phyloP scores from a whole-genome alignment of 306 rosid genomes.

The Castanea mollissima region DNA sequence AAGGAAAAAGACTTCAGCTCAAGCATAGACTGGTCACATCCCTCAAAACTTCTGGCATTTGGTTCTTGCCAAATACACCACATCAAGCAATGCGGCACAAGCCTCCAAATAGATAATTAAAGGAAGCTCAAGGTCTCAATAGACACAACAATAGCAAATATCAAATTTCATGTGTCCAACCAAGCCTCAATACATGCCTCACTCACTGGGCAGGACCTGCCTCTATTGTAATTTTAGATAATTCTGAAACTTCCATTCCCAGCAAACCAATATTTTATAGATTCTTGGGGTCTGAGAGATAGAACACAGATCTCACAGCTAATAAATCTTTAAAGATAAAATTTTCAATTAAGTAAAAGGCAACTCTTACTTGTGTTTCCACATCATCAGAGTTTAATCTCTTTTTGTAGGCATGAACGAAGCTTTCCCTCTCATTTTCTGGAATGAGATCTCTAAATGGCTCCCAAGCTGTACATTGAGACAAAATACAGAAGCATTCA shows the following conservation, averaged over 20 bases:
- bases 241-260: slow-evolving; percentile 16
- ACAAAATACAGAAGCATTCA: slow-evolving; percentile 25
- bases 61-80: too few relatives aligned
- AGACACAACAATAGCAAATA: background rate
- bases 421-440: slow-evolving; percentile 71
- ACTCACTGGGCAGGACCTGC: slow-evolving; percentile 5
- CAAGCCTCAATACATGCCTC: background rate
- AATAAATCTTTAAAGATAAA: background rate
- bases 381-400: slow-evolving; percentile 76
- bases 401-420: slow-evolving; percentile 74
- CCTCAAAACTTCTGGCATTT: too few relatives aligned
- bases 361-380: slow-evolving; percentile 66
- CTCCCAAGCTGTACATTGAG: slow-evolving; percentile 72
- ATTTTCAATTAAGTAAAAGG: slow-evolving; percentile 15
- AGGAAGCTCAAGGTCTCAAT: background rate
- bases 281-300: slow-evolving; percentile 4
- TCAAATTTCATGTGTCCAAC: background rate
- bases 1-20: too few relatives aligned
- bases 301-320: slow-evolving; percentile 13
- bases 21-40: too few relatives aligned
- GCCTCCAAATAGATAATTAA: too few relatives aligned
- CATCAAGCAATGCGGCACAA: too few relatives aligned
- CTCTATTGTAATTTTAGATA: background rate
- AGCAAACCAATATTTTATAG: background rate
- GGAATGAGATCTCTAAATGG: slow-evolving; percentile 88